Conservation (phyloP, 768 basidiomycete species). For the Rhodosporidiobolus sp. region DNA sequence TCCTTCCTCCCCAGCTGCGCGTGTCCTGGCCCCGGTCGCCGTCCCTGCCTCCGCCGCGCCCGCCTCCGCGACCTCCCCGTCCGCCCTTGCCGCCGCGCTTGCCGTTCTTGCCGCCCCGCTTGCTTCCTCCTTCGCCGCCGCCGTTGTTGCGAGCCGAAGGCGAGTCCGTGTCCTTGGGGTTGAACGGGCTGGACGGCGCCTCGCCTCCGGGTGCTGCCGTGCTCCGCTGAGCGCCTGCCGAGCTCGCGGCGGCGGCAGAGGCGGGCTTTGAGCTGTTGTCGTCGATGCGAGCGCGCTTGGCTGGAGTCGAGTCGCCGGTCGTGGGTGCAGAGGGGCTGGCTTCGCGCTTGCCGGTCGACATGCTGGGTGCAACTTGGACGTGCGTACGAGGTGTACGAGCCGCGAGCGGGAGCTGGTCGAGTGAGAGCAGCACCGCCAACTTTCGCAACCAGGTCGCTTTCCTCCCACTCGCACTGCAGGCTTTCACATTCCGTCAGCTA, state of each 20-base stretch:
- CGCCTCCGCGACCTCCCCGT: background rate
- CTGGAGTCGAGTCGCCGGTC: slow-evolving; percentile 16
- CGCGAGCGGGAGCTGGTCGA: background rate
- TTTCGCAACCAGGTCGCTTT: no score
- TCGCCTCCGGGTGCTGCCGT: background rate
- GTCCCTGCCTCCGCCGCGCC: slow-evolving; percentile 1
- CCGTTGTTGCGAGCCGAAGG: slow-evolving; percentile 21
- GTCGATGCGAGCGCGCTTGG: slow-evolving; percentile 32
- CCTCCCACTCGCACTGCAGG: no score
- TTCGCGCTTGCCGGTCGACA: slow-evolving; percentile 23
- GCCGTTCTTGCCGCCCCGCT: slow-evolving; percentile 2
- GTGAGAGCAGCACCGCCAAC: background rate
- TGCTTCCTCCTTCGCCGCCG: background rate
- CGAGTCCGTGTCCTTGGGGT: slow-evolving; percentile 28
- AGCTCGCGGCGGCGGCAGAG: background rate
- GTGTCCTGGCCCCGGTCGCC: background rate
- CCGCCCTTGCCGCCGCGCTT: slow-evolving; percentile 12
- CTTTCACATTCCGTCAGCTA: no score
- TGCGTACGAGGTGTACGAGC: background rate
- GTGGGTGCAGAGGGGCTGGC: background rate
- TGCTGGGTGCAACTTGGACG: background rate
- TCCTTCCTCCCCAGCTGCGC: slow-evolving; percentile 18
- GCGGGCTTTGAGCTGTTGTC: background rate
- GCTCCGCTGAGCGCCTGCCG: background rate
- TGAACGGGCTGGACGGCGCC: slow-evolving; percentile 20